phyloP scores from a whole-genome alignment of 176 grass and related monocot genomes.

The Puccinellia tenuiflora region DNA sequence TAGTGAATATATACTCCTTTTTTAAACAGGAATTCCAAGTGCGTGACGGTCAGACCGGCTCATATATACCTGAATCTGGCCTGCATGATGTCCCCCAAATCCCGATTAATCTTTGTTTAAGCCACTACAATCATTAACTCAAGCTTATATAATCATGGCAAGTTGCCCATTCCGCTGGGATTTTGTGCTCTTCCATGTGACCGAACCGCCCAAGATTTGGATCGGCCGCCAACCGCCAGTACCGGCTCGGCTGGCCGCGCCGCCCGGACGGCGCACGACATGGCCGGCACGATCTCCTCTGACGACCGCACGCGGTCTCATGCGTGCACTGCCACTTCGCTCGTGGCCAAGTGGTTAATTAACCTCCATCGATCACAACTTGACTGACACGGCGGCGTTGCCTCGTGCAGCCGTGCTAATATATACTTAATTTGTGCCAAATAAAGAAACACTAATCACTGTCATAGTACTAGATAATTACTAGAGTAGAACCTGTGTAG shows the following conservation, averaged over 20 bases:
- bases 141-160: conserved; percentile 8
- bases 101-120: conserved; percentile 34
- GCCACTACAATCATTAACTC: neutral
- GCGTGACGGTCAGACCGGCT: neutral
- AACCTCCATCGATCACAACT: neutral
- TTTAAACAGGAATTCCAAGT: neutral
- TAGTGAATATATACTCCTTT: neutral
- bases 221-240: neutral
- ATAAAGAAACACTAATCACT: neutral
- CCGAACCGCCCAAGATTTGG: conserved; percentile 18
- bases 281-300: conserved; percentile 8
- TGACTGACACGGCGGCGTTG: neutral
- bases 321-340: neutral
- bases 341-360: neutral
- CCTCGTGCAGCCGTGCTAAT: too few species aligned
- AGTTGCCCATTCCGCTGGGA: conserved; percentile 33
- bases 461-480: neutral
- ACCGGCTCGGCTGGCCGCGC: conserved; percentile 5
- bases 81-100: conserved; percentile 56
- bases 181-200: conserved; percentile 15
- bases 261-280: neutral
- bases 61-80: conserved; percentile 31
- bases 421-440: neutral
- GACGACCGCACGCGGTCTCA: neutral
- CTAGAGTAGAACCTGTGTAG: too few species aligned